Evolutionary conservation across 2,329 filamentous ascomycete genomes (phyloP).

Genomic region (Phialocephala sp.): DNA sequence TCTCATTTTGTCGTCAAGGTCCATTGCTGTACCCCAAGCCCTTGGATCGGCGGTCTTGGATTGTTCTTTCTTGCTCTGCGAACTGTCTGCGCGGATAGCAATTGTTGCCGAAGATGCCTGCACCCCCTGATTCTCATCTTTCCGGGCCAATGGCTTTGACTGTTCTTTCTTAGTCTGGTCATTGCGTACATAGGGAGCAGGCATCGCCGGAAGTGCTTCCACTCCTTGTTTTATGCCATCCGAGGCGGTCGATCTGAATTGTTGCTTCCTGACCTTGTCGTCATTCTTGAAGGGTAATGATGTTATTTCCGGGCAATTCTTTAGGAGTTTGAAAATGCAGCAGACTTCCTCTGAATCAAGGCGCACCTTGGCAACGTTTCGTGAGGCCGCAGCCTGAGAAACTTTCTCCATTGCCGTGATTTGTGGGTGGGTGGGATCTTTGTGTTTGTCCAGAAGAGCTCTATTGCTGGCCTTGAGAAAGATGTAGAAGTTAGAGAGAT

Average conservation of each 20-base stretch:
- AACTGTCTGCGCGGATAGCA: background rate
- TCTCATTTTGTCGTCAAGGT: background rate
- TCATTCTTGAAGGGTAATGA: background rate
- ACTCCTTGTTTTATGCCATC: background rate
- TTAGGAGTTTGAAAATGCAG: background rate
- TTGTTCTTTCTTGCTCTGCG: background rate
- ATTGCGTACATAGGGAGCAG: background rate
- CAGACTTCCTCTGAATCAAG: background rate
- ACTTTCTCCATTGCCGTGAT: background rate
- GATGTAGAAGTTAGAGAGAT: background rate
- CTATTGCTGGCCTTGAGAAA: background rate
- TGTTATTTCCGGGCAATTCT: background rate
- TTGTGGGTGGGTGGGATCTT: background rate
- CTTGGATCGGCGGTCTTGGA: background rate
- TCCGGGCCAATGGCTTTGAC: background rate
- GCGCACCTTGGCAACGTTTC: background rate
- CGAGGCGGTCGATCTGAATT: no score
- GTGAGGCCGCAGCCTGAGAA: background rate
- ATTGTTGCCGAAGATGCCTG: background rate
- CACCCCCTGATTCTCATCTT: background rate
- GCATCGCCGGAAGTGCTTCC: background rate
- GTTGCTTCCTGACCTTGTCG: background rate
- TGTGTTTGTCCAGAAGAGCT: background rate
- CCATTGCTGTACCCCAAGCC: background rate
- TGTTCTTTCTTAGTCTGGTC: background rate